Evolutionary conservation across 2,329 filamentous ascomycete species (phyloP).

Genomic region (Saccharata proteae): DNA sequence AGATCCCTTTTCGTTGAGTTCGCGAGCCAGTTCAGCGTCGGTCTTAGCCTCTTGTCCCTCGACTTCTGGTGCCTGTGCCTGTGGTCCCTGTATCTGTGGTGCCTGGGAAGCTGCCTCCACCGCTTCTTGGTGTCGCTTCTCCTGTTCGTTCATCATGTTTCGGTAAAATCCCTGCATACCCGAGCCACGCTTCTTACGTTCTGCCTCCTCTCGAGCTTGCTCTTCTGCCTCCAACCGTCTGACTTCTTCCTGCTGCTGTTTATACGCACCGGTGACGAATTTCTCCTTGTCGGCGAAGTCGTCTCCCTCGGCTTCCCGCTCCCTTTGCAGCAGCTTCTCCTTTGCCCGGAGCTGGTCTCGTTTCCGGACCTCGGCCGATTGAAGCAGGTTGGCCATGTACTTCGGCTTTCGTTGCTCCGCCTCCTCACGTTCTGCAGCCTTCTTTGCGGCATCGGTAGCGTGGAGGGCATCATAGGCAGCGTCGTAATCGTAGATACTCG

Average conservation of each 20-base stretch:
- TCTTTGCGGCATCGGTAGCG: constrained; percentile 41
- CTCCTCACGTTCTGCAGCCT: constrained; percentile 39
- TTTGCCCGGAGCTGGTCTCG: constrained; percentile 67
- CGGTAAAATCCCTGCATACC: constrained; percentile 73
- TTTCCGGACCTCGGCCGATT: constrained; percentile 63
- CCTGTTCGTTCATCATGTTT: constrained; percentile 57
- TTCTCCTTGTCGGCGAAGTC: constrained; percentile 73
- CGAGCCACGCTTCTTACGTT: constrained; percentile 52
- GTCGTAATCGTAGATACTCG: constrained; percentile 78
- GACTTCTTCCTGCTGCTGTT: constrained; percentile 68
- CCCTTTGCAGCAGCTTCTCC: constrained; percentile 66
- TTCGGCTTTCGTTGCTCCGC: constrained; percentile 54
- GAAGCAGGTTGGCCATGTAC: constrained; percentile 65
- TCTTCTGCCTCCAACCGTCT: constrained; percentile 60
- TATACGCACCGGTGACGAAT: constrained; percentile 77
- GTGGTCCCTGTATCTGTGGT: constrained; percentile 15
- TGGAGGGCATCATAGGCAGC: constrained; percentile 68
- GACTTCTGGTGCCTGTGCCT: constrained; percentile 20
- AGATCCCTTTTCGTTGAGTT: constrained; percentile 52
- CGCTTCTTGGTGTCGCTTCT: constrained; percentile 56
- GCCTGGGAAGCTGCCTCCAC: constrained; percentile 50
- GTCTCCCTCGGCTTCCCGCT: constrained; percentile 69
- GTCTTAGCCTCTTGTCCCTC: constrained; percentile 38
- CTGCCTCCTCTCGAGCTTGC: constrained; percentile 49
- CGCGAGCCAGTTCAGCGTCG: constrained; percentile 52